Evolutionary conservation across 495 filamentous ascomycete genomes (phyloP).

Genomic region (Viridothelium virens): DNA sequence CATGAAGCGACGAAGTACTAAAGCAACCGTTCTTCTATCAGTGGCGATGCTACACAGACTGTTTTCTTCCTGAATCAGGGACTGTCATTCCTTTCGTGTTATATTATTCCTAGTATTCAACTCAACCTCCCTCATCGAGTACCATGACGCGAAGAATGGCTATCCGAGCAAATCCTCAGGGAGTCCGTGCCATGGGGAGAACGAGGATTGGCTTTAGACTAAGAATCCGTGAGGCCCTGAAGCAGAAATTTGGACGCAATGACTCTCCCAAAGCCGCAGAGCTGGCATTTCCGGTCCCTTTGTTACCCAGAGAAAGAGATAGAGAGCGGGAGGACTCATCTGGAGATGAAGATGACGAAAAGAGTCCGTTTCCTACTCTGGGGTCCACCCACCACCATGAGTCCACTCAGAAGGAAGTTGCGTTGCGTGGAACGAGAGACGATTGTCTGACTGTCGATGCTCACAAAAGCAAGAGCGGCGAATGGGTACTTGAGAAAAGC

Average conservation of each 20-base stretch:
- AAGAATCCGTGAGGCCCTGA: neutral
- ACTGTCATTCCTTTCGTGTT: neutral
- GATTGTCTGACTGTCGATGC: slow-evolving; percentile 4
- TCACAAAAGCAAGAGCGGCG: neutral
- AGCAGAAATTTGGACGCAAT: neutral
- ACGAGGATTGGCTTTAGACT: neutral
- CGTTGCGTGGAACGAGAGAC: neutral
- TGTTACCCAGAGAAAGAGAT: neutral
- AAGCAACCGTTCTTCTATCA: neutral
- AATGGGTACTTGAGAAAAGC: slow-evolving; percentile 3
- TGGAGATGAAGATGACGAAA: neutral
- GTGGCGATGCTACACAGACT: neutral
- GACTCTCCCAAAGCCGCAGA: neutral
- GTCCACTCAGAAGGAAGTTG: neutral
- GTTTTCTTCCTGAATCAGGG: neutral
- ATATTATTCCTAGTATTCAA: no score
- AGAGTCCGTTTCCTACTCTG: neutral
- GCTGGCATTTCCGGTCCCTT: neutral
- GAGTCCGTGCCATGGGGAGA: neutral
- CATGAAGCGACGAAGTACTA: neutral
- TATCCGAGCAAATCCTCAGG: neutral
- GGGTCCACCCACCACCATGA: neutral
- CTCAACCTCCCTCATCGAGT: no score
- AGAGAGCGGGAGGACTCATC: neutral
- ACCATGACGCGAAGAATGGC: no score